A percentile compares a stretch with the other conserved stretches of the same genome.
Conservation (phyloP, 2,329 filamentous ascomycete genomes). For the Fonsecaea pedrosoi region DNA sequence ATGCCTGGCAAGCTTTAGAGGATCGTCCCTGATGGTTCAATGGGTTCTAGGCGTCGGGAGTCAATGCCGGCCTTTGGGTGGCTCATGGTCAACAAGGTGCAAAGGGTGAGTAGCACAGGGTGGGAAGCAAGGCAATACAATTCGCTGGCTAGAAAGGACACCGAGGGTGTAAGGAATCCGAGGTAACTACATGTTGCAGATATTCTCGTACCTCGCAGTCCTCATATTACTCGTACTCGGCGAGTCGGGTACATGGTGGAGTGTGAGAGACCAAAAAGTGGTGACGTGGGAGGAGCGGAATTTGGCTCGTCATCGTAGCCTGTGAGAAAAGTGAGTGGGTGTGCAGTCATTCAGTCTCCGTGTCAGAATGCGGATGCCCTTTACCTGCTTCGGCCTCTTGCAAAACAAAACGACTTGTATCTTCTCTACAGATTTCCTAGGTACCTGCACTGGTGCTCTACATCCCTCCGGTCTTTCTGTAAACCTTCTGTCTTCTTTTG, state of each 20-base stretch:
- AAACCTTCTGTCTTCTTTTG: background rate
- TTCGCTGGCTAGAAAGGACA: background rate
- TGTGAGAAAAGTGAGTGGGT: background rate
- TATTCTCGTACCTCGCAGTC: too few relatives aligned
- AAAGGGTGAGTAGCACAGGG: background rate
- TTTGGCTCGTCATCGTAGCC: constrained; percentile 1
- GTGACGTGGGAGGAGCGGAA: constrained; percentile 14
- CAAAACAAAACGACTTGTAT: constrained; percentile 1
- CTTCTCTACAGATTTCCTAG: background rate
- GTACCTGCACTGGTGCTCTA: too few relatives aligned
- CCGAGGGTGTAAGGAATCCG: too few relatives aligned
- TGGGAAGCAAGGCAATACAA: background rate
- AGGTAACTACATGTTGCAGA: too few relatives aligned
- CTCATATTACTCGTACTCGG: too few relatives aligned
- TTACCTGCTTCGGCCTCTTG: background rate
- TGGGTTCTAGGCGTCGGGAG: background rate
- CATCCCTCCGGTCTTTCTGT: background rate
- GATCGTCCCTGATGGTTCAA: background rate
- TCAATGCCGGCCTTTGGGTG: background rate
- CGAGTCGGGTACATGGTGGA: too few relatives aligned
- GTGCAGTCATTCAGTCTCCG: background rate
- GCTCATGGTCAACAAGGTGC: background rate
- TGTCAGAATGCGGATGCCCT: background rate
- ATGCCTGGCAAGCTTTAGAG: constrained; percentile 11
- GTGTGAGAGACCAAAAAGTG: background rate